Evolutionary conservation across 164 flowering plant genomes (phyloP).

Genomic region (Aristolochia fimbriata): DNA sequence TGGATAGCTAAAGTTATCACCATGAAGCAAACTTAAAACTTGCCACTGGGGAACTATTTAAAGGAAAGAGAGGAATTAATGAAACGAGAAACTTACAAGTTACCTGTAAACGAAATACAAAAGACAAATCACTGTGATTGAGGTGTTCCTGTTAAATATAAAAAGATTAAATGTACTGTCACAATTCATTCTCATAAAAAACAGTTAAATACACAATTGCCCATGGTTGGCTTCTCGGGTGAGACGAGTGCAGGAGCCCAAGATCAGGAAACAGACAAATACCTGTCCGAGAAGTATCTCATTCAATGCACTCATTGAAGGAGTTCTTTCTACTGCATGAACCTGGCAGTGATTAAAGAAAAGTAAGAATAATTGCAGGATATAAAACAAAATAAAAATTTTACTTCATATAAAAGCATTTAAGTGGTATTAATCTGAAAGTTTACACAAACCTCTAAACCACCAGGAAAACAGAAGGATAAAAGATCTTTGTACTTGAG

Average conservation of each 20-base stretch:
- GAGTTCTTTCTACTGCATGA: conserved; percentile 84
- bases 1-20: background rate
- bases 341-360: conserved; percentile 34
- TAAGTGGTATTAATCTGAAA: background rate
- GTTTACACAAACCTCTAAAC: conserved; percentile 58
- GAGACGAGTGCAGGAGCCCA: background rate
- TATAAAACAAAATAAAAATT: background rate
- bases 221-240: too few relatives aligned
- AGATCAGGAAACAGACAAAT: conserved; percentile 5
- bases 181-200: background rate
- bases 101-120: conserved; percentile 96
- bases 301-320: conserved; percentile 97
- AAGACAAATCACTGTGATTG: conserved; percentile 82
- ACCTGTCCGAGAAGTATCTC: conserved; percentile 98
- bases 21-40: background rate
- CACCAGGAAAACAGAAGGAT: conserved; percentile 97
- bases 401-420: too few relatives aligned
- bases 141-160: conserved; percentile 75
- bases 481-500: conserved; percentile 87
- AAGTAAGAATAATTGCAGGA: background rate
- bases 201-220: too few relatives aligned
- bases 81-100: background rate
- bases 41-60: too few relatives aligned
- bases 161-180: background rate
- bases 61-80: background rate